Conservation (phyloP, 1,284 basidiomycete species). For the Leccinum laetum region DNA sequence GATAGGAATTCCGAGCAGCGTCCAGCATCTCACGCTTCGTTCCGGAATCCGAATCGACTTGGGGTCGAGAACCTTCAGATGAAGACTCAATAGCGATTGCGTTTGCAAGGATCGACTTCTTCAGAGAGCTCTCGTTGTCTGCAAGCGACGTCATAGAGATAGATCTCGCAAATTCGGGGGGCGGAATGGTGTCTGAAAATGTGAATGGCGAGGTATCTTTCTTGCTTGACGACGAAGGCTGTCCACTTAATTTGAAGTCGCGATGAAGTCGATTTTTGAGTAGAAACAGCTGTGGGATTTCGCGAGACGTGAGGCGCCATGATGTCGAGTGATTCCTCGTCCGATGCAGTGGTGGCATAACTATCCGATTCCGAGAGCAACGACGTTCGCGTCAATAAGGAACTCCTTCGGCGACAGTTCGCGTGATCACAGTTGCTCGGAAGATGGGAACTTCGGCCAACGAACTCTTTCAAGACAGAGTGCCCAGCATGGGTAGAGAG, state of each 20-base stretch:
- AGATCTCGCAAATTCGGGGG: too few relatives aligned
- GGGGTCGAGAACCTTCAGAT: too few relatives aligned
- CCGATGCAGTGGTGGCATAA: slow-evolving; percentile 24
- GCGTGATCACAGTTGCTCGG: slow-evolving; percentile 38
- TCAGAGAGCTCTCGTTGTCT: too few relatives aligned
- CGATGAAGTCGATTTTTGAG: slow-evolving; percentile 58
- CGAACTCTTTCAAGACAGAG: slow-evolving; percentile 18
- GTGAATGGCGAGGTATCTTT: too few relatives aligned
- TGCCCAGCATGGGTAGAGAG: slow-evolving; percentile 33
- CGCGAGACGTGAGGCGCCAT: slow-evolving; percentile 27
- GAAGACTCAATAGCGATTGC: too few relatives aligned
- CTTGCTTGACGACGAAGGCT: too few relatives aligned
- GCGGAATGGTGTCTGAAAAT: background rate
- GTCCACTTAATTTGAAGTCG: slow-evolving; percentile 47
- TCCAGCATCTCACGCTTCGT: too few relatives aligned
- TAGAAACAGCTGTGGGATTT: slow-evolving; percentile 38
- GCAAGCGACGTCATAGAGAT: too few relatives aligned
- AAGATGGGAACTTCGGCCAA: slow-evolving; percentile 40
- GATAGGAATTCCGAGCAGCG: too few relatives aligned
- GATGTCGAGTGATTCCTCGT: slow-evolving; percentile 14
- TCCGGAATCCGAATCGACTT: too few relatives aligned
- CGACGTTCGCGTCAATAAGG: slow-evolving; percentile 23
- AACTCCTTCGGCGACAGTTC: slow-evolving; percentile 18
- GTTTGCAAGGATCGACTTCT: too few relatives aligned
- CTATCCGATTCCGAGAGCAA: slow-evolving; percentile 21